Evolutionary conservation across 495 filamentous ascomycete genomes (phyloP).

Genomic region (Apodospora peruviana): DNA sequence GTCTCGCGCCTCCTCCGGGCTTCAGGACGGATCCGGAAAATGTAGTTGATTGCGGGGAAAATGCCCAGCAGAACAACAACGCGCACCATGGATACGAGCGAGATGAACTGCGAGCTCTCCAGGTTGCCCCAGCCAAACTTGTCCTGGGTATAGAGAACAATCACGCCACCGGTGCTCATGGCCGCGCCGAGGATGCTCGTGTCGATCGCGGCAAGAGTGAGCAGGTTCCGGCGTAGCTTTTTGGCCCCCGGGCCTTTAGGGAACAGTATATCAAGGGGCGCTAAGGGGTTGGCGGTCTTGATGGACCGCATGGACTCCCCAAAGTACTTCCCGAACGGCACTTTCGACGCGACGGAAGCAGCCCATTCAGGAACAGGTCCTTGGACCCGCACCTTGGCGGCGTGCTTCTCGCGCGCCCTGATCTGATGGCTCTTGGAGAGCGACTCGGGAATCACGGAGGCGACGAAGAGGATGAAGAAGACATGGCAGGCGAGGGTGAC

Average conservation of each 20-base stretch:
- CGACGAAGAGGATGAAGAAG: conserved; percentile 62
- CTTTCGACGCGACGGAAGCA: not conserved
- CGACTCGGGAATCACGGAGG: conserved; percentile 75
- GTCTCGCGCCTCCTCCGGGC: conserved; percentile 26
- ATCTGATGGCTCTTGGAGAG: conserved; percentile 62
- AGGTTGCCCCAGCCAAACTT: conserved; percentile 77
- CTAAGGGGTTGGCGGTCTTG: conserved; percentile 53
- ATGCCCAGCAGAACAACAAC: conserved; percentile 68
- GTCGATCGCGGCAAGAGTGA: conserved; percentile 75
- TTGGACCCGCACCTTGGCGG: conserved; percentile 17
- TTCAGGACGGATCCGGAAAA: conserved; percentile 53
- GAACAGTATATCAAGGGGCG: conserved; percentile 70
- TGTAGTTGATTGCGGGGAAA: conserved; percentile 63
- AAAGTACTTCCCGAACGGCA: conserved; percentile 16
- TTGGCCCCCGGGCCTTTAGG: conserved; percentile 60
- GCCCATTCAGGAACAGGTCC: conserved; percentile 9
- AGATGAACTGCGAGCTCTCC: conserved; percentile 73
- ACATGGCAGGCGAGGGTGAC: conserved; percentile 63
- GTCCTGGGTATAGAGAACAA: conserved; percentile 72
- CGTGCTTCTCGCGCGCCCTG: conserved; percentile 62
- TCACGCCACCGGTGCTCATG: conserved; percentile 71
- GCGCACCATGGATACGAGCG: conserved; percentile 65
- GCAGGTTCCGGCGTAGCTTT: conserved; percentile 67
- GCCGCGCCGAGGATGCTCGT: conserved; percentile 71
- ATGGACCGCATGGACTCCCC: conserved; percentile 13